Evolutionary conservation across 768 basidiomycete genomes (phyloP).

Genomic region (Nidula microcarpa): DNA sequence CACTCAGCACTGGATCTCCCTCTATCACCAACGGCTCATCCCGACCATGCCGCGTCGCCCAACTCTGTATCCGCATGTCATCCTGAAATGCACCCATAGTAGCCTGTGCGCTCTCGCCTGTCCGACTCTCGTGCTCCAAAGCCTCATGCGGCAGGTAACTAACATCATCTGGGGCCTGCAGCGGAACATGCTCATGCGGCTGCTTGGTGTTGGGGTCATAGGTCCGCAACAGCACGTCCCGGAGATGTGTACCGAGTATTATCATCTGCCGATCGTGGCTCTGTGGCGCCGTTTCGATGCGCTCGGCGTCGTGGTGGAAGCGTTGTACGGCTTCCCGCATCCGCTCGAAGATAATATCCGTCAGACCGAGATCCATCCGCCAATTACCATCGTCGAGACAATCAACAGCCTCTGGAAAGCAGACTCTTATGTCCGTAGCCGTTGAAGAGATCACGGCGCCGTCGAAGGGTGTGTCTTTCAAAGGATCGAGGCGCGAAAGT

Average conservation of each 20-base stretch:
- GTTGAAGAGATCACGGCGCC: conserved; percentile 54
- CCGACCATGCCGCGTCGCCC: conserved; percentile 68
- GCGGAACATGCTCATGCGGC: conserved; percentile 20
- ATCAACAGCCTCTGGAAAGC: conserved; percentile 46
- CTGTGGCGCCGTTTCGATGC: conserved; percentile 27
- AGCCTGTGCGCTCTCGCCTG: conserved; percentile 3
- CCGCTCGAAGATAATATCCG: conserved; percentile 61
- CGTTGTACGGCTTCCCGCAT: conserved; percentile 65
- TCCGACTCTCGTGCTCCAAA: conserved; percentile 6
- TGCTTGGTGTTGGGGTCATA: conserved; percentile 33
- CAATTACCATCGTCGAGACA: conserved; percentile 47
- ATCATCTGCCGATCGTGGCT: conserved; percentile 21
- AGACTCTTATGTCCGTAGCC: conserved; percentile 51
- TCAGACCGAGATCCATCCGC: conserved; percentile 70
- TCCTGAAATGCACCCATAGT: conserved; percentile 55
- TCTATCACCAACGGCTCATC: conserved; percentile 61
- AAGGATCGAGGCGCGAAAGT: conserved; percentile 60
- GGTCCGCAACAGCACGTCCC: conserved; percentile 64
- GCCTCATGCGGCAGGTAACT: conserved; percentile 36
- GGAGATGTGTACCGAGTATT: conserved; percentile 61
- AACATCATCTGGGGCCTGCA: conserved; percentile 37
- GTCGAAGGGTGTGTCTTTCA: conserved; percentile 45
- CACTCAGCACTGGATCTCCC: conserved; percentile 69
- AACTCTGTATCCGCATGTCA: conserved; percentile 77
- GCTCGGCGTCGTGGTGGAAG: conserved; percentile 50